Percentiles rank a stretch among this genome's conserved stretches.
phyloP scores from a whole-genome alignment of 768 basidiomycete genomes.

The Termitomyces sp. region DNA sequence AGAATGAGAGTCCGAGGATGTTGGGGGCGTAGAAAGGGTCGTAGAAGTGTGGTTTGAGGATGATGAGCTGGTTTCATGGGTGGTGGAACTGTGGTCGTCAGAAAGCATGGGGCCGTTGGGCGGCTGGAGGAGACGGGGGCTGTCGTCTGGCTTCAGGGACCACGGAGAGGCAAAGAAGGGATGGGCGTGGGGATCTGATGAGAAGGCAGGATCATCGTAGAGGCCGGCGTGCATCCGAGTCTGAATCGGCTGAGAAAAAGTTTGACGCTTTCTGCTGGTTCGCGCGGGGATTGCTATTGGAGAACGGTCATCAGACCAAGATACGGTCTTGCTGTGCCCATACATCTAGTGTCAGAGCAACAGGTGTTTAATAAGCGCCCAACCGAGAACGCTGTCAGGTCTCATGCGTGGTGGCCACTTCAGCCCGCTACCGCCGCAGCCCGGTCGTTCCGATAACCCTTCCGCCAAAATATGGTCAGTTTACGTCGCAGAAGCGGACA shows the following conservation, averaged over 20 bases:
- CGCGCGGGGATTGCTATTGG: neutral
- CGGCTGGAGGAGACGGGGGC: slow-evolving; percentile 27
- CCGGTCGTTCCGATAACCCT: neutral
- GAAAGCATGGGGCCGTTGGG: slow-evolving; percentile 25
- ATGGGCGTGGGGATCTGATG: slow-evolving; percentile 48
- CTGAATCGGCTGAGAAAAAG: neutral
- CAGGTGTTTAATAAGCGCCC: neutral
- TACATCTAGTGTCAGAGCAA: slow-evolving; percentile 5
- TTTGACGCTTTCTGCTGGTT: neutral
- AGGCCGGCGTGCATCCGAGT: slow-evolving; percentile 4
- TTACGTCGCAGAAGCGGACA: slow-evolving; percentile 18
- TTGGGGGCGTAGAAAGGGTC: slow-evolving; percentile 18
- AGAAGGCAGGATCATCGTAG: slow-evolving; percentile 56
- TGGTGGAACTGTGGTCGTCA: slow-evolving; percentile 15
- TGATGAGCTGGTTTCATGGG: slow-evolving; percentile 11
- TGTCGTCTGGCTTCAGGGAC: slow-evolving; percentile 15
- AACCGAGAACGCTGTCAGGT: neutral
- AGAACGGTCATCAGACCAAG: slow-evolving; percentile 6
- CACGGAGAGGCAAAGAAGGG: slow-evolving; percentile 36
- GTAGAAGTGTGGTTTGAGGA: slow-evolving; percentile 16
- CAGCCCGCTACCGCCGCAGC: slow-evolving; percentile 1
- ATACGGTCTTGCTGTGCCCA: neutral
- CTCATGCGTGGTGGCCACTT: slow-evolving; percentile 5
- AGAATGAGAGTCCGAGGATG: slow-evolving; percentile 10
- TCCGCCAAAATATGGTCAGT: slow-evolving; percentile 16